A percentile compares a stretch with the other conserved stretches of the same genome.
These are phyloP conservation scores for Gossypium australe DNA, from an alignment of 345 rosid species.

Conservation along the genomic window DNA sequence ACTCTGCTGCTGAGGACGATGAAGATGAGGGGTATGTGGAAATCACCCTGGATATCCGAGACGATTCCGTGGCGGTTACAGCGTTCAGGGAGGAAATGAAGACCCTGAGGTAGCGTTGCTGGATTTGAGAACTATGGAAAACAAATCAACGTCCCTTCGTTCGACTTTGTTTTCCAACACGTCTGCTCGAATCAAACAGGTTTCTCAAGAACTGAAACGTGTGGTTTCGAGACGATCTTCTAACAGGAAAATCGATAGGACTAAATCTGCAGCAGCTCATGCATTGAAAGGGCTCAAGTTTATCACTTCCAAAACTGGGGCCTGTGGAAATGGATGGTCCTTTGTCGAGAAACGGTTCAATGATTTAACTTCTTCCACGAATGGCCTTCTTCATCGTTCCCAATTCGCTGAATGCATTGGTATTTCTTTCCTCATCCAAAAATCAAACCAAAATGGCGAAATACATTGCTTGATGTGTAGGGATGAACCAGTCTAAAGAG, in stretches of 20 bases:
- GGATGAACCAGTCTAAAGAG: conserved; percentile 85
- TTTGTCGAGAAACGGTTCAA: conserved; percentile 61
- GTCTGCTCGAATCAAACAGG: conserved; percentile 60
- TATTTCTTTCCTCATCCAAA: conserved; percentile 12
- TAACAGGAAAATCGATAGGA: conserved; percentile 42
- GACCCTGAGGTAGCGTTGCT: conserved; percentile 74
- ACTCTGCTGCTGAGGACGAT: conserved; percentile 8
- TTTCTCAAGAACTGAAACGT: conserved; percentile 74
- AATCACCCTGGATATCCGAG: conserved; percentile 75
- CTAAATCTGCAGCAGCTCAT: conserved; percentile 63
- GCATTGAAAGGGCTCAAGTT: conserved; percentile 85
- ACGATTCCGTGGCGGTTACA: conserved; percentile 83
- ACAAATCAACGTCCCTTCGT: conserved; percentile 25
- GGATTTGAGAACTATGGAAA: conserved; percentile 56
- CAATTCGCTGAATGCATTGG: conserved; percentile 83
- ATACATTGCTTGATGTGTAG: conserved; percentile 18
- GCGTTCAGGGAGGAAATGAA: conserved; percentile 57
- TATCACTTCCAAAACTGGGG: conserved; percentile 51
- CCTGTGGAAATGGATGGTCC: conserved; percentile 48
- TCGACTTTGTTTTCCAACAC: conserved; percentile 44
- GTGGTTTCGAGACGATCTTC: conserved; percentile 48
- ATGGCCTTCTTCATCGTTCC: conserved; percentile 58
- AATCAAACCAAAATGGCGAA: neutral
- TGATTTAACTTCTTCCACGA: conserved; percentile 45
- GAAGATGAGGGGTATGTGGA: conserved; percentile 52